Evolutionary conservation across 495 filamentous ascomycete species (phyloP), one percentile per base, ranked within the genome.

Genomic region (Poronia punctata): DNA sequence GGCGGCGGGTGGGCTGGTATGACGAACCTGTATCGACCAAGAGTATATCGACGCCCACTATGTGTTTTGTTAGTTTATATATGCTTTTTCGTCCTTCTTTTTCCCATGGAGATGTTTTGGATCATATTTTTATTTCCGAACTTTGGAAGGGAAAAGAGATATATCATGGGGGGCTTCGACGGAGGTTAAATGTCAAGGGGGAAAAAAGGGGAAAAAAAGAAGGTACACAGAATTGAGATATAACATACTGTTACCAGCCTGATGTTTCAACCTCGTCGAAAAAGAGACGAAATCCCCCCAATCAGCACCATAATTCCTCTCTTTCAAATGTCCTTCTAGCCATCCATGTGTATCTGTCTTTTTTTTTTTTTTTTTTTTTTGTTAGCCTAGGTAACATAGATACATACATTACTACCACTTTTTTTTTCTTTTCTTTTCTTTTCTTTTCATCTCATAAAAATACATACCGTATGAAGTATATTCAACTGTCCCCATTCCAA

Each of bases 261-360:
- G 77, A 41, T 78, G 72, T 26, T 76, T 78, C 65, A 89, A 71
- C 40, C 76, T 82, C 28, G 72, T 67, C n/a, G 83, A 69, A 56
- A 90, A 86, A 14, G 84, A 85, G 46, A 88, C 72, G 60, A 88
- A 89, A 57, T 92, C 86, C n/a, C 86, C 86, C 79, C 86, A 88
- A 55, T 92, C 86, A 22, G 83, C 84, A 16, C 81, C 82, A 59
- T 80, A 92, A 7, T 81, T 84, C 2, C 76, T 69, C 64, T 89
- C 83, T 59, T 82, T 79, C 16, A 92, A 64, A 71, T 92, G 86
- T 17, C 86, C 86, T 18, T 76, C 84, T 52, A 86, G 73, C 86
- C 86, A 92, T 50, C 86, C 86, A 64, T 92, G 86, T 14, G 80
- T 83, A 59, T 87, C 79, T 21, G 58, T 57, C 58, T 61, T 26